phyloP scores from a whole-genome alignment of 1,284 basidiomycete genomes.

The Boletellus dicymbophilus region DNA sequence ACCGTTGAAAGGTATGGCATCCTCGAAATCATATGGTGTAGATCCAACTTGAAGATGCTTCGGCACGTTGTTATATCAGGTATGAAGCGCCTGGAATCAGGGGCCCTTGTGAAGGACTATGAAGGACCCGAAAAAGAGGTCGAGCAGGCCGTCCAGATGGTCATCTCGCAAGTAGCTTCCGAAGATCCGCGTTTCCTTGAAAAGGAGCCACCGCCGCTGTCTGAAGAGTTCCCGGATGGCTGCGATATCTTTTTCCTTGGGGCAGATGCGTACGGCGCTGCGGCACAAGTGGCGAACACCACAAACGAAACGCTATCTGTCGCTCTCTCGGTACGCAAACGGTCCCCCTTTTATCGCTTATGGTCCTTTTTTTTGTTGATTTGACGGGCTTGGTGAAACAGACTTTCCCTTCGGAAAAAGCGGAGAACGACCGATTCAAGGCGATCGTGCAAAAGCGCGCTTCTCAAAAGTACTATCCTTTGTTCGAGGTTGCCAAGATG shows the following conservation, averaged over 20 bases:
- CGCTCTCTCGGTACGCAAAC: constrained; percentile 69
- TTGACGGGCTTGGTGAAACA: constrained; percentile 34
- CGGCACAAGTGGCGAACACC: constrained; percentile 84
- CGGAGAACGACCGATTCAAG: constrained; percentile 81
- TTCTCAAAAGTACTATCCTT: constrained; percentile 68
- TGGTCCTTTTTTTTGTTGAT: constrained; percentile 5
- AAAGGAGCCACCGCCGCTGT: constrained; percentile 77
- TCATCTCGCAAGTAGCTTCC: constrained; percentile 74
- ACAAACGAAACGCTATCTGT: constrained; percentile 72
- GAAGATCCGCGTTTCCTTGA: constrained; percentile 90
- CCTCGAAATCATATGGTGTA: too few relatives aligned
- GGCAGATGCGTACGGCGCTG: constrained; percentile 91
- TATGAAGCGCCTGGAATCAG: constrained; percentile 85
- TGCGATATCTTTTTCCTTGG: constrained; percentile 97
- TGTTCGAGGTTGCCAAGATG: constrained; percentile 72
- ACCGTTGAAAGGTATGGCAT: constrained; percentile 79
- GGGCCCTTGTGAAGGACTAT: constrained; percentile 95
- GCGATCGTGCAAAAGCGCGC: constrained; percentile 57
- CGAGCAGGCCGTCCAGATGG: constrained; percentile 86
- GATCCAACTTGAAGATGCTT: too few relatives aligned
- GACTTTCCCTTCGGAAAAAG: constrained; percentile 84
- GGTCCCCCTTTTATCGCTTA: too few relatives aligned
- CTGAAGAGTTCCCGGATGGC: constrained; percentile 89
- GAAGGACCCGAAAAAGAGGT: constrained; percentile 80
- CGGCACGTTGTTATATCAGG: constrained; percentile 55